Evolutionary conservation across 495 filamentous ascomycete genomes (phyloP).

Genomic region (Annulohypoxylon maeteangense): DNA sequence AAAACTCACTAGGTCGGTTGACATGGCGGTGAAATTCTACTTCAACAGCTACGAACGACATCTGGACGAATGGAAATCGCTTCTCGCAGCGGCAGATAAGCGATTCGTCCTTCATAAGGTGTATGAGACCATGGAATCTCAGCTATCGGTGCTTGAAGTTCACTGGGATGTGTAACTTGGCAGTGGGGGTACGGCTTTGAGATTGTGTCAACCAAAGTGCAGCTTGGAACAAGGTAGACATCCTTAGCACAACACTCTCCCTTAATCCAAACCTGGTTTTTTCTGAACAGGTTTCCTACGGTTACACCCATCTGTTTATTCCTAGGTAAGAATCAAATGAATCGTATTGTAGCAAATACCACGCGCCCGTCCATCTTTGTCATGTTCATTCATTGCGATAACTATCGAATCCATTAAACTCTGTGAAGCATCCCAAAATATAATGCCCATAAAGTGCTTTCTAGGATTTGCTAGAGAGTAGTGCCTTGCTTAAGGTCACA

Average conservation of each 20-base stretch:
- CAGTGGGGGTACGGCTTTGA: neutral
- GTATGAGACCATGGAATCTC: constrained; percentile 23
- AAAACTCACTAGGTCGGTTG: constrained; percentile 11
- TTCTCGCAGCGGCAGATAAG: constrained; percentile 30
- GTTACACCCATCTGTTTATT: neutral
- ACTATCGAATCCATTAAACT: neutral
- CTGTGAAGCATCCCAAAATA: neutral
- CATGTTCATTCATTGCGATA: neutral
- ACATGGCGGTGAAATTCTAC: constrained; percentile 22
- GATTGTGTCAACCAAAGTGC: neutral
- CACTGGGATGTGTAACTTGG: constrained; percentile 28
- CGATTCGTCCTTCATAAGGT: constrained; percentile 31
- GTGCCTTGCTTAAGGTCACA: neutral
- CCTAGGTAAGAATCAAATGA: neutral
- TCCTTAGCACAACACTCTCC: neutral
- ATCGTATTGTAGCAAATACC: neutral
- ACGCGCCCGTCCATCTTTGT: neutral
- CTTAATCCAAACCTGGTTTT: neutral
- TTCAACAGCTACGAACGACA: constrained; percentile 24
- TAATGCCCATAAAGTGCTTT: neutral
- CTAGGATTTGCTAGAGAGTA: neutral
- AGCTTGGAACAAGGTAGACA: neutral
- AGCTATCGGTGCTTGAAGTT: constrained; percentile 25
- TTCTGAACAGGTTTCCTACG: neutral
- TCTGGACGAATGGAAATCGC: constrained; percentile 36